These are phyloP conservation scores for Paraconiothyrium sp. DNA, from an alignment of 2,329 filamentous ascomycete genomes.

Conservation along the genomic window DNA sequence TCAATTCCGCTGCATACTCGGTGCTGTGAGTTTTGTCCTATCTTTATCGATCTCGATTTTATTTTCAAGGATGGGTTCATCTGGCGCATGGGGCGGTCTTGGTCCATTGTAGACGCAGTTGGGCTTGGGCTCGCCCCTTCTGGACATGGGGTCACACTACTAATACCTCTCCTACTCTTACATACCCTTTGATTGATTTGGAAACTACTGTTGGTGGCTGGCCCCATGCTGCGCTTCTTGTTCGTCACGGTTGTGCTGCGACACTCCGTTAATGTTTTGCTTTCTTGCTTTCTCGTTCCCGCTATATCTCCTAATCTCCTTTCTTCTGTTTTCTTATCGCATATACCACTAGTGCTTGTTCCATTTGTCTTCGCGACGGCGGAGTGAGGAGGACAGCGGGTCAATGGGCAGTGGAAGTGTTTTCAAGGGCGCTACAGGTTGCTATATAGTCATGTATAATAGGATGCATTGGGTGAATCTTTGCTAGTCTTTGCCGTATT, in stretches of 20 bases:
- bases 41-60: slow-evolving; percentile 15
- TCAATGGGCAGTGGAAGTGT: slow-evolving; percentile 31
- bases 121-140: slow-evolving; percentile 44
- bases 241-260: slow-evolving; percentile 37
- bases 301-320: slow-evolving; percentile 24
- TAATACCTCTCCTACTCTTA: slow-evolving; percentile 48
- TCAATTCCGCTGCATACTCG: slow-evolving; percentile 27
- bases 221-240: slow-evolving; percentile 44
- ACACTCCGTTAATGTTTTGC: slow-evolving; percentile 39
- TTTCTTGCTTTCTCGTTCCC: slow-evolving; percentile 19
- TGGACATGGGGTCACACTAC: slow-evolving; percentile 43
- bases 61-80: slow-evolving; percentile 38
- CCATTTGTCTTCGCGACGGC: slow-evolving; percentile 35
- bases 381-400: slow-evolving; percentile 22
- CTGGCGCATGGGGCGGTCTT: slow-evolving; percentile 47
- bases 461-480: neutral
- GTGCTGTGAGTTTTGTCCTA: slow-evolving; percentile 27
- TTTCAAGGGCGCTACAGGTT: slow-evolving; percentile 26
- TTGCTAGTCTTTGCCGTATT: neutral
- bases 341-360: slow-evolving; percentile 50
- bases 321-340: slow-evolving; percentile 37
- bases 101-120: slow-evolving; percentile 44
- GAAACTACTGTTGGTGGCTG: slow-evolving; percentile 49
- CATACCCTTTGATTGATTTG: slow-evolving; percentile 49
- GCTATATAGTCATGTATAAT: slow-evolving; percentile 35